phyloP scores from a whole-genome alignment of 2,329 filamentous ascomycete species.

The Zymoseptoria tritici region DNA sequence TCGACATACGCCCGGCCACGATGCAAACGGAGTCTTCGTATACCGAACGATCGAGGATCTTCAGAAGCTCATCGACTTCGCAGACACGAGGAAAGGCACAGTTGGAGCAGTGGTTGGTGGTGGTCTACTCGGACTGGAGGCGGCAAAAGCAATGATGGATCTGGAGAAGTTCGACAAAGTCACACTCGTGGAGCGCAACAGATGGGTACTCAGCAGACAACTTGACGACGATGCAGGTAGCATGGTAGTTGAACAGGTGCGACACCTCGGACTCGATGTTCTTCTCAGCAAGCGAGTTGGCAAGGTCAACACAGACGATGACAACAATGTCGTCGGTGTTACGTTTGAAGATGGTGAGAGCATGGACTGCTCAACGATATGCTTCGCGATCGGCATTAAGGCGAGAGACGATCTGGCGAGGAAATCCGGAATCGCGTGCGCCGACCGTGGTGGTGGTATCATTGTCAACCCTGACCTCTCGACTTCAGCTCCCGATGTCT shows the following conservation, averaged over 20 bases:
- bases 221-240: slow-evolving; percentile 72
- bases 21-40: slow-evolving; percentile 78
- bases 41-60: slow-evolving; percentile 82
- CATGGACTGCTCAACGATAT: slow-evolving; percentile 72
- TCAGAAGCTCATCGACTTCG: slow-evolving; percentile 66
- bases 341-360: slow-evolving; percentile 73
- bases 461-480: slow-evolving; percentile 59
- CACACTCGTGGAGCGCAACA: slow-evolving; percentile 71
- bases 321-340: slow-evolving; percentile 64
- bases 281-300: slow-evolving; percentile 69
- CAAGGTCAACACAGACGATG: slow-evolving; percentile 59
- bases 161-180: slow-evolving; percentile 66
- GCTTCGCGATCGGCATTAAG: slow-evolving; percentile 83
- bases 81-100: slow-evolving; percentile 57
- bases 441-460: slow-evolving; percentile 67
- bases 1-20: slow-evolving; percentile 63
- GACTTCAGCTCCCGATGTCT: slow-evolving; percentile 66
- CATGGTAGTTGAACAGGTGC: slow-evolving; percentile 76
- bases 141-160: slow-evolving; percentile 87
- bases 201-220: slow-evolving; percentile 76
- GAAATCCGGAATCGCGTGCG: slow-evolving; percentile 62
- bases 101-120: slow-evolving; percentile 74
- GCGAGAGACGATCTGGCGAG: slow-evolving; percentile 71
- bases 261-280: slow-evolving; percentile 70
- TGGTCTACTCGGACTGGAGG: slow-evolving; percentile 77